A percentile compares a stretch with the other conserved stretches of the same genome.
Evolutionary conservation across 176 grass and related monocot genomes (phyloP).

Genomic region (Hordeum vulgare): MorexV3_pseudomolecules_assembly NC_058519.1:791405-791904

Average conservation of each 20-base stretch:
- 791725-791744: background rate
- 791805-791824: background rate
- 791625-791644: background rate
- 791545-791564: constrained; percentile 5
- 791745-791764: background rate
- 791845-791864: background rate
- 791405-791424: constrained; percentile 1
- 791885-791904: background rate
- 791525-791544: background rate
- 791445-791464: constrained; percentile 51
- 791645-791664: background rate
- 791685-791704: background rate
- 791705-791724: background rate
- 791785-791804: background rate
- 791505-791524: constrained; percentile 7
- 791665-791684: background rate
- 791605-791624: background rate
- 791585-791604: background rate
- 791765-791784: background rate
- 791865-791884: background rate
- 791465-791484: constrained; percentile 88
- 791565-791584: background rate
- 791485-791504: constrained; percentile 59
- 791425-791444: constrained; percentile 68
- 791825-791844: background rate